phyloP scores from a whole-genome alignment of 768 basidiomycete species.

The Auricularia sp. region DNA sequence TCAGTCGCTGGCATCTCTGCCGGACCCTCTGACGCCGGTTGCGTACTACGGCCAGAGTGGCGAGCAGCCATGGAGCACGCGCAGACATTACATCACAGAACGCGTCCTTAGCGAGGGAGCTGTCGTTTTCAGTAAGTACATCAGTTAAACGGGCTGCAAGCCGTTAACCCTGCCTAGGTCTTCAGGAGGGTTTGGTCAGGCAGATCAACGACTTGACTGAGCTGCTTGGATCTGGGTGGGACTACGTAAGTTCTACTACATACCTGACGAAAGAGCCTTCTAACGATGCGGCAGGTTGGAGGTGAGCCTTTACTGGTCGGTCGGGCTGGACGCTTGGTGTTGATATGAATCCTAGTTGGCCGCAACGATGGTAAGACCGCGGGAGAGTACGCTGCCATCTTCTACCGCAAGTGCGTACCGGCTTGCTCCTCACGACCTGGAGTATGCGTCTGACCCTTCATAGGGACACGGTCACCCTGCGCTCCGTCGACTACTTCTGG shows the following conservation, averaged over 20 bases:
- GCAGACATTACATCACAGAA: conserved; percentile 39
- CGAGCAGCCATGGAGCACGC: conserved; percentile 47
- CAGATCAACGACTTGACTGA: conserved; percentile 48
- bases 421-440: conserved; percentile 9
- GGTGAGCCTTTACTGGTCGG: conserved; percentile 12
- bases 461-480: conserved; percentile 20
- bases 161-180: conserved; percentile 23
- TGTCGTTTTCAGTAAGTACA: conserved; percentile 29
- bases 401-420: conserved; percentile 37
- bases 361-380: conserved; percentile 45
- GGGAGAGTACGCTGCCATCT: conserved; percentile 57
- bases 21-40: conserved; percentile 28
- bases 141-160: background rate
- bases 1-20: conserved; percentile 33
- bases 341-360: conserved; percentile 31
- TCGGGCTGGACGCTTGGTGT: conserved; percentile 19
- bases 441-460: background rate
- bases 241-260: conserved; percentile 30
- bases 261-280: background rate
- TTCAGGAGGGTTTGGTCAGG: conserved; percentile 44
- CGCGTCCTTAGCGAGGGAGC: conserved; percentile 32
- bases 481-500: conserved; percentile 44
- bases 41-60: conserved; percentile 23
- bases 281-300: conserved; percentile 9
- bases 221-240: conserved; percentile 46